Percentiles rank a stretch among this genome's conserved stretches.
These are phyloP conservation scores for Didymella lethalis DNA, from an alignment of 2,329 filamentous ascomycete species.

Conservation along the genomic window DNA sequence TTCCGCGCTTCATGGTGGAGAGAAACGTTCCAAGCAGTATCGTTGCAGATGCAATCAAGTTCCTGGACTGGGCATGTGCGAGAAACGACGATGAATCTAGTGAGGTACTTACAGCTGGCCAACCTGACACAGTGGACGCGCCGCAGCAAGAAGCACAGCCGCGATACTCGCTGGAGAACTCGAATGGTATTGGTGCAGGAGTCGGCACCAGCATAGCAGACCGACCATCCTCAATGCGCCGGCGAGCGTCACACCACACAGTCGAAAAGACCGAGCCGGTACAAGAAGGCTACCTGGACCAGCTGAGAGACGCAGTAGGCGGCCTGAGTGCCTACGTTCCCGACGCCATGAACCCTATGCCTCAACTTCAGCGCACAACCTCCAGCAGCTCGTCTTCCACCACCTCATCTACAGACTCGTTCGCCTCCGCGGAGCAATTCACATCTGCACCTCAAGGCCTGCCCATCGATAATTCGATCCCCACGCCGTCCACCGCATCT, in stretches of 20 bases:
- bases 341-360: slow-evolving; percentile 33
- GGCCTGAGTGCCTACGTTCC: slow-evolving; percentile 28
- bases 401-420: slow-evolving; percentile 45
- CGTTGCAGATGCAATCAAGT: slow-evolving; percentile 79
- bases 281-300: slow-evolving; percentile 26
- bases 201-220: slow-evolving; percentile 50
- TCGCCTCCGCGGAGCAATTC: slow-evolving; percentile 56
- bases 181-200: slow-evolving; percentile 49
- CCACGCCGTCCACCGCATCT: slow-evolving; percentile 39
- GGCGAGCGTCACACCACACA: slow-evolving; percentile 32
- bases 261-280: slow-evolving; percentile 17
- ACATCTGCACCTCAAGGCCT: slow-evolving; percentile 46
- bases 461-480: slow-evolving; percentile 34
- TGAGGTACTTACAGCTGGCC: slow-evolving; percentile 24
- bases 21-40: slow-evolving; percentile 85
- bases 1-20: slow-evolving; percentile 91
- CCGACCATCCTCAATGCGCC: slow-evolving; percentile 29
- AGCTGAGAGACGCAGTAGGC: slow-evolving; percentile 23
- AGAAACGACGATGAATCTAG: slow-evolving; percentile 54
- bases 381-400: slow-evolving; percentile 40
- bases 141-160: slow-evolving; percentile 26
- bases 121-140: slow-evolving; percentile 34
- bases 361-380: slow-evolving; percentile 30
- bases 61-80: slow-evolving; percentile 76
- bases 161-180: slow-evolving; percentile 39